Evolutionary conservation across 116 monocot species (phyloP), one percentile per base, ranked within the genome.

Genomic region (Posidonia oceanica): DNA sequence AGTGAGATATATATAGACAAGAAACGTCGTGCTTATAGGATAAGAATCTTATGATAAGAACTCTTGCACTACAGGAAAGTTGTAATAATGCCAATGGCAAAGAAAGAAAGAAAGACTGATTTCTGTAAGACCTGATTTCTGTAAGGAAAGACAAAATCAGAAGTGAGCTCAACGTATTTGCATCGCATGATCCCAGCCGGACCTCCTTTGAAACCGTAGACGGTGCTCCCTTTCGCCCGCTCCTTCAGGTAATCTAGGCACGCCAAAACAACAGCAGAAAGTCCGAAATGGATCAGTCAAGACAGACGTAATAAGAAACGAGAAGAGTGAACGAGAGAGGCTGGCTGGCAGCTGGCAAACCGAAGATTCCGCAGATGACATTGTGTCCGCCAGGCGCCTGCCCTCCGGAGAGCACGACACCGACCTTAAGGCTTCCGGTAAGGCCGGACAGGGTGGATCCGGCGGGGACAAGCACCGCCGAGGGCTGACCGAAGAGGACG

Each of bases 331-430:
- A 36, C 54, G 17, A 37, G 6, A 44, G 44, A n/a, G n/a, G n/a
- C n/a, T n/a, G n/a, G n/a, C n/a, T n/a, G n/a, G n/a, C n/a, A n/a
- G n/a, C n/a, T 44, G 3, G 10, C 70, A 54, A 52, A 96, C 95
- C 96, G 39, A 87, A 96, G 44, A 96, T 83, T 12, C 96, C 96
- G 38, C 85, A 88, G 73, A 96, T 96, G 53, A 96, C 96, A 80
- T 96, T 96, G 80, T 96, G 96, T 7, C 96, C 96, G 0, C 96
- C 96, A 0, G 96, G 96, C 5, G 96, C 96, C 81, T 96, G 96
- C 2, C 96, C 96, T 37, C 96, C 96, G 22, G 96, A 96, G n/a
- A 96, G 84, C 29, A 96, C 96, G 14, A 96, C 91, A 3, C 96
- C 96, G 17, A 96, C 67, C 78, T 81, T 96, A 37, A 96, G n/a